Conservation (phyloP, 768 basidiomycete species). For the Russula griseocarnosa region DNA sequence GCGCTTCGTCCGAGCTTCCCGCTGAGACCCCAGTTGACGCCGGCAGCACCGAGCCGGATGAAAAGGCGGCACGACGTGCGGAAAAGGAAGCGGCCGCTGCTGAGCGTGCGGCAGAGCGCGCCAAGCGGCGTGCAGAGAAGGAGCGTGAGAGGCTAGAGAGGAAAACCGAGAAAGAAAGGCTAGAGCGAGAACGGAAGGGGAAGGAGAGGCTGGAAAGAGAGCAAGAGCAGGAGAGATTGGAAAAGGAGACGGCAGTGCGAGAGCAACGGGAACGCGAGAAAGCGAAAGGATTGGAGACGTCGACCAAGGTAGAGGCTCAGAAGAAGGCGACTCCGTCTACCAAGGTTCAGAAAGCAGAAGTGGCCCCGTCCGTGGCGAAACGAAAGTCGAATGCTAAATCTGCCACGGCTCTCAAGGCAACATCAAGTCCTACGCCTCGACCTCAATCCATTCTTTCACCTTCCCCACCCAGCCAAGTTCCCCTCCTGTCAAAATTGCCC, state of each 20-base stretch:
- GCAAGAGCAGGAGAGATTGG: constrained; percentile 35
- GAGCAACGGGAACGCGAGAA: constrained; percentile 29
- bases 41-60: constrained; percentile 37
- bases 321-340: constrained; percentile 13
- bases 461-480: constrained; percentile 54
- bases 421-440: constrained; percentile 29
- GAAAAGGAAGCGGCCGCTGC: constrained; percentile 56
- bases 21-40: constrained; percentile 34
- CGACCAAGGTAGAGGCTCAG: constrained; percentile 18
- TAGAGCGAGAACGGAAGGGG: constrained; percentile 40
- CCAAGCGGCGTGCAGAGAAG: constrained; percentile 59
- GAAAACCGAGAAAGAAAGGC: constrained; percentile 48
- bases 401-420: constrained; percentile 23
- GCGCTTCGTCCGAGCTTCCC: constrained; percentile 32
- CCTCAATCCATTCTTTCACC: constrained; percentile 25
- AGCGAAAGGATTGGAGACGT: constrained; percentile 33
- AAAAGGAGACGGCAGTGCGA: constrained; percentile 33
- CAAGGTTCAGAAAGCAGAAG: constrained; percentile 25
- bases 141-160: constrained; percentile 54
- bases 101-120: constrained; percentile 60
- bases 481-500: constrained; percentile 75
- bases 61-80: constrained; percentile 41
- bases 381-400: constrained; percentile 32
- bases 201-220: constrained; percentile 42
- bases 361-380: constrained; percentile 17